Conservation (phyloP, 768 basidiomycete genomes). For the Wakefieldia striispora region DNA sequence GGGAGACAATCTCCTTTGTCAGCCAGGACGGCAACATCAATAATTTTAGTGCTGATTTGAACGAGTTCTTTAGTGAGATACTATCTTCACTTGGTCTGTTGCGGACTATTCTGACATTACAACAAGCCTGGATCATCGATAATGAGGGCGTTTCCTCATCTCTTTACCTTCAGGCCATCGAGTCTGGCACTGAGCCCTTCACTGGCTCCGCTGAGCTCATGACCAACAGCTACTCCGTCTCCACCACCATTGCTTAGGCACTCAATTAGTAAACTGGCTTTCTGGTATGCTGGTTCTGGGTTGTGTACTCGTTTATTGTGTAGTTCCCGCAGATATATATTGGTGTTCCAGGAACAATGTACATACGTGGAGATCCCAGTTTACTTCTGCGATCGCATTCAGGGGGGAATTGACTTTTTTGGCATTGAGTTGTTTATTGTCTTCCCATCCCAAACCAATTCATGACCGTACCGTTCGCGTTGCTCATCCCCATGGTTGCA, state of each 20-base stretch:
- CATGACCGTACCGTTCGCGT: slow-evolving; percentile 3
- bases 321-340: background rate
- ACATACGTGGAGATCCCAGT: too few relatives aligned
- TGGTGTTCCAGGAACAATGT: too few relatives aligned
- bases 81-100: background rate
- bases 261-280: background rate
- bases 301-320: background rate
- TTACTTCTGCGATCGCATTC: background rate
- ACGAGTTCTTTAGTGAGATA: slow-evolving; percentile 51
- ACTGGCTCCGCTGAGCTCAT: slow-evolving; percentile 47
- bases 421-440: slow-evolving; percentile 25
- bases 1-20: slow-evolving; percentile 58
- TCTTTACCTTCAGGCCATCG: slow-evolving; percentile 52
- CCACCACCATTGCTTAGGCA: slow-evolving; percentile 23
- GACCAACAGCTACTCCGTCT: slow-evolving; percentile 41
- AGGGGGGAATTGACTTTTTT: slow-evolving; percentile 13
- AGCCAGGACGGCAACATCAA: slow-evolving; percentile 46
- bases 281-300: background rate
- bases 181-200: slow-evolving; percentile 57
- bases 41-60: slow-evolving; percentile 51
- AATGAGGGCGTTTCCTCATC: slow-evolving; percentile 47
- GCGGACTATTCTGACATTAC: background rate
- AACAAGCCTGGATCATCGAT: slow-evolving; percentile 43
- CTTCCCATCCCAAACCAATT: slow-evolving; percentile 15
- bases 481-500: slow-evolving; percentile 29